Evolutionary conservation across 2,329 filamentous ascomycete species (phyloP).

Genomic region (Fonsecaea pedrosoi): DNA sequence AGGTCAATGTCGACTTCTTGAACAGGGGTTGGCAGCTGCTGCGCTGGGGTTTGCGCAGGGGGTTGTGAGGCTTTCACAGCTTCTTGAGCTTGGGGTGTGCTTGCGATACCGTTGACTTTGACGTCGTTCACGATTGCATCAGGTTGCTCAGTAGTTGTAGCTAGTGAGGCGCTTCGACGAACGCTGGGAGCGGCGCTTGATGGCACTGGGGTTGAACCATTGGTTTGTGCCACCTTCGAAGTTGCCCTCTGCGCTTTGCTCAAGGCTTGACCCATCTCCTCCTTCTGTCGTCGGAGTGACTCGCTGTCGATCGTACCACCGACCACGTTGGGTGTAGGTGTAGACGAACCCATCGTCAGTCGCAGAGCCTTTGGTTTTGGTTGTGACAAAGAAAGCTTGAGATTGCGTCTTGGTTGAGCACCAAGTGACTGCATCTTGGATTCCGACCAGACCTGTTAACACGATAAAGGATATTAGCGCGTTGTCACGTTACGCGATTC

Average conservation of each 20-base stretch:
- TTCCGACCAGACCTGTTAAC: conserved; percentile 52
- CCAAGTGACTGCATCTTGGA: conserved; percentile 72
- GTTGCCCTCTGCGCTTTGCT: conserved; percentile 31
- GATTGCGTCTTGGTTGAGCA: conserved; percentile 75
- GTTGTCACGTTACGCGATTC: conserved; percentile 13
- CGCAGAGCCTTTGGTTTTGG: conserved; percentile 62
- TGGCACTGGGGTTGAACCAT: conserved; percentile 35
- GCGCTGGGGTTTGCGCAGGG: conserved; percentile 19
- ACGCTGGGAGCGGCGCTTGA: conserved; percentile 32
- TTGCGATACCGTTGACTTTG: conserved; percentile 27
- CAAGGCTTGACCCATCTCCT: conserved; percentile 54
- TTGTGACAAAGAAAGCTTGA: conserved; percentile 63
- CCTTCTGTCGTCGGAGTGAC: conserved; percentile 60
- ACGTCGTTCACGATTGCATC: conserved; percentile 31
- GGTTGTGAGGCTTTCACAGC: conserved; percentile 24
- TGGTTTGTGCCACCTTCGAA: conserved; percentile 28
- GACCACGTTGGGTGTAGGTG: conserved; percentile 61
- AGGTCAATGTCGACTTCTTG: conserved; percentile 29
- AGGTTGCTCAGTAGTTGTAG: conserved; percentile 28
- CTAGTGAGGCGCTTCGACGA: conserved; percentile 36
- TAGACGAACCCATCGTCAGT: conserved; percentile 76
- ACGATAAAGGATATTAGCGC: conserved; percentile 5
- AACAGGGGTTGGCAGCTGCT: conserved; percentile 33
- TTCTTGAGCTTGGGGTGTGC: conserved; percentile 21
- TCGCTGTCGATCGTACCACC: conserved; percentile 62